Evolutionary conservation across 1,284 basidiomycete genomes (phyloP), one percentile per base, ranked within the genome.

Genomic region (Sutorius eximius): DNA sequence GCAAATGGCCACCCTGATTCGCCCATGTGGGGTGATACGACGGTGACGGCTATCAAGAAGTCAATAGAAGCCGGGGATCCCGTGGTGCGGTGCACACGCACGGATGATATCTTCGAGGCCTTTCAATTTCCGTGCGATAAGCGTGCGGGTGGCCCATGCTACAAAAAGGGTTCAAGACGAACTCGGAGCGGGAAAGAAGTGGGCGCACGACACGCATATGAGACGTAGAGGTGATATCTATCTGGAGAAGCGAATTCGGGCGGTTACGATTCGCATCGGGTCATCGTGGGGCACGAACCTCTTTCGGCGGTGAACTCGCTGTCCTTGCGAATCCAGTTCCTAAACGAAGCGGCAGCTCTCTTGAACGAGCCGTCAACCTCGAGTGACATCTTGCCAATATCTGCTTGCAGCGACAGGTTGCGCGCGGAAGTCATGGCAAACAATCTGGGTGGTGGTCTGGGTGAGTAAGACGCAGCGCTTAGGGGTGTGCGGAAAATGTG

Each of bases 81-180:
- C 34, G n/a, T 41, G 13, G 22, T 13, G 40, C 3, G 43, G 45
- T n/a, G 51, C 5, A 38, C 22, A 71, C 83, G 75, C 63, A 90
- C 92, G 79, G 58, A 97, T 83, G 58, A 93, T 77, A 38, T 88
- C 81, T 61, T 98, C 91, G 36, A 99, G 81, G 1, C 95, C 94
- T 73, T 98, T 98, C 62, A 99, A 81, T 71, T 92, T 84, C 62
- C 95, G 82, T 5, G 89, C 80, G 63, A 99, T 98, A 53, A 98
- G 76, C 2, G 94, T 82, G 59, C 96, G 82, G 49, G 94, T 94
- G 0, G 96, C 96, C 95, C 96, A 98, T 5, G 95, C 87, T 89
- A 42, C 3, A 40, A 30, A 59, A 20, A 27, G 54, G 29, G 32
- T 46, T 45, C 37, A 36, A 36, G 30, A 49, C 15, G 11, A 29